Evolutionary conservation across 441 rosid species (phyloP), one percentile per base, ranked within the genome.

Genomic region (Croton setiger): DNA sequence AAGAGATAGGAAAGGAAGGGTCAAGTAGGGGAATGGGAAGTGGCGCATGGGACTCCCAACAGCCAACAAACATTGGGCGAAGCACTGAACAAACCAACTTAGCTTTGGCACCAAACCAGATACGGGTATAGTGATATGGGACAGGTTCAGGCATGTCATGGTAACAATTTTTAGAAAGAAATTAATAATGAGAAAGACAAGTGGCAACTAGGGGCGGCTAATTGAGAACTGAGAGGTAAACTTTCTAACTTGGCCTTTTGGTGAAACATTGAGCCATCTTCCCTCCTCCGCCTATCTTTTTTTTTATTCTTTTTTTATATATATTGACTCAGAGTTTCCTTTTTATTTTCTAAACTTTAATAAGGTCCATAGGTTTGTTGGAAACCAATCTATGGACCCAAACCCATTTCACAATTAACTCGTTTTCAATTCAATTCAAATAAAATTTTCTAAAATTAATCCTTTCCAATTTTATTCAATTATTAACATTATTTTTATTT

Each of bases 31-130:
- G 0, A 4, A 7, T 51, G 80, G 37, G 79, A 81, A 83, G 82
- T 77, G 91, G 87, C 91, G 87, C 73, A 81, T 85, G 83, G 87
- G 76, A 81, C 63, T 36, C 70, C 82, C 80, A 85, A 81, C 18
- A 66, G 88, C 79, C 91, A 84, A 60, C 47, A 41, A 72, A 44
- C 7, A 48, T 6, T 4, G 7, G 18, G 7, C 1, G 18, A 76
- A 55, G 49, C 79, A 71, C 71, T 80, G 82, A 80, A 78, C 77
- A 69, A 53, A n/a, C 18, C 21, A 20, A 15, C 43, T 8, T 0
- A 36, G 3, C 13, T 5, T 37, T 20, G 11, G 15, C 58, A 21
- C 6, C 58, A 23, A 54, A 21, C 7, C 41, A 49, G 49, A 45
- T 20, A 2, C 15, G 11, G 3, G 11, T 23, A 39, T 7, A 65